Evolutionary conservation across 1,139 yeast species (phyloP), one percentile per base, ranked within the genome.

Genomic region (Debaryomycetaceae sp.): DNA sequence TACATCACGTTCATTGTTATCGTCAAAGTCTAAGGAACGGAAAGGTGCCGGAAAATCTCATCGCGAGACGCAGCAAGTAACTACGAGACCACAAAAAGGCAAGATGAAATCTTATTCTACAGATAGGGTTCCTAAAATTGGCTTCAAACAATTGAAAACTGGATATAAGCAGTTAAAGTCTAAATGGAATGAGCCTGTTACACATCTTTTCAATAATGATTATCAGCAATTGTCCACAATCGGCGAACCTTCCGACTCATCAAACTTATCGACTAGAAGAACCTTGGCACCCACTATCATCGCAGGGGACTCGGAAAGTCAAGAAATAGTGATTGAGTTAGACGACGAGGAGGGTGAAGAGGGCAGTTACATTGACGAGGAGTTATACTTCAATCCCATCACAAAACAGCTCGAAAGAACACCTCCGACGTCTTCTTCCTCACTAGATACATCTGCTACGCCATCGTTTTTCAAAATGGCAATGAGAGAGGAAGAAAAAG

Each of bases 131-230:
- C 30, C 22, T 26, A 41, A 39, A 31, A 33, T 43, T n/a, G 48
- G 48, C 18, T 37, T 57, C 19, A 55, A 54, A 40, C 53, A 52
- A 35, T 40, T 63, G 11, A 46, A 48, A 26, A 61, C 55, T 38
- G 53, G 50, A 22, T 59, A 60, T 39, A 56, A 51, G 28, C 44
- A 38, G 5, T 38, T 66, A 4, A 50, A 61, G 5, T 48, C 56
- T 18, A 65, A 55, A 42, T 69, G 74, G 74, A 63, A 63, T 45
- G 49, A 58, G 40, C 74, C 73, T 0, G 68, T 65, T 2, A 49
- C 56, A 0, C 48, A 53, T 9, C 40, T 58, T 33, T 58, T 63
- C 34, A 40, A 41, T 19, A 49, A 33, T 14, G 39, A 34, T 5
- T 22, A 22, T 22, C 26, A 22, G 11, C 26, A 22, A 22, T 8